Evolutionary conservation across 2,329 filamentous ascomycete species (phyloP).

Genomic region (Curvularia lunata): DNA sequence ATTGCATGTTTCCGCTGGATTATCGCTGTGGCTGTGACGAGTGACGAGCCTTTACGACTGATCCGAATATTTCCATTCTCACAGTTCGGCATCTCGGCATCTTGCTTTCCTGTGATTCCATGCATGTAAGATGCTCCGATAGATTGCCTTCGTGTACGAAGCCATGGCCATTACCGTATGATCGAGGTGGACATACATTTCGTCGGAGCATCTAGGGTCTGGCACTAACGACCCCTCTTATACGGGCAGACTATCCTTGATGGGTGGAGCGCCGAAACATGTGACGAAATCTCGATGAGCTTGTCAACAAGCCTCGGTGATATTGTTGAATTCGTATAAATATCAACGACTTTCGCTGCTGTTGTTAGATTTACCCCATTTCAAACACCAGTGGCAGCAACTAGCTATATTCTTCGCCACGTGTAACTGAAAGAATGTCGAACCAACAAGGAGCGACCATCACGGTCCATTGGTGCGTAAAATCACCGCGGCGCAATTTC

Average conservation of each 20-base stretch:
- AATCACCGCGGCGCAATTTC: not conserved
- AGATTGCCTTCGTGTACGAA: not conserved
- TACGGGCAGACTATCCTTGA: constrained; percentile 11
- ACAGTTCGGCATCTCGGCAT: not conserved
- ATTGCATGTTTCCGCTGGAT: not conserved
- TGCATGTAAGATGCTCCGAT: not conserved
- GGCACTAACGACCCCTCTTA: constrained; percentile 8
- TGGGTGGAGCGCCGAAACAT: constrained; percentile 13
- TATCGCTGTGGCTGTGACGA: not conserved
- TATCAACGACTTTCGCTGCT: not conserved
- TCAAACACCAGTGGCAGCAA: not conserved
- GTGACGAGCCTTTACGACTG: not conserved
- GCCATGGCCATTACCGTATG: not conserved
- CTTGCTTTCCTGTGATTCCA: not conserved
- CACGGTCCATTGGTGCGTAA: constrained; percentile 45
- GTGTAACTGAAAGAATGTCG: constrained; percentile 15
- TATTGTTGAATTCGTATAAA: not conserved
- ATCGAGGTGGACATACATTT: not conserved
- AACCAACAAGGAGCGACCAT: constrained; percentile 46
- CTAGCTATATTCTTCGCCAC: not conserved
- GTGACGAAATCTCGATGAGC: constrained; percentile 10
- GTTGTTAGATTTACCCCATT: not conserved
- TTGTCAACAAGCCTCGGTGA: constrained; percentile 14
- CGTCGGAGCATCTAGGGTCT: constrained; percentile 7
- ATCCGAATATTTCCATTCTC: not conserved